A percentile compares a stretch with the other conserved stretches of the same genome.
Evolutionary conservation across 2,329 filamentous ascomycete species (phyloP).

Genomic region (Cercospora canescens): DNA sequence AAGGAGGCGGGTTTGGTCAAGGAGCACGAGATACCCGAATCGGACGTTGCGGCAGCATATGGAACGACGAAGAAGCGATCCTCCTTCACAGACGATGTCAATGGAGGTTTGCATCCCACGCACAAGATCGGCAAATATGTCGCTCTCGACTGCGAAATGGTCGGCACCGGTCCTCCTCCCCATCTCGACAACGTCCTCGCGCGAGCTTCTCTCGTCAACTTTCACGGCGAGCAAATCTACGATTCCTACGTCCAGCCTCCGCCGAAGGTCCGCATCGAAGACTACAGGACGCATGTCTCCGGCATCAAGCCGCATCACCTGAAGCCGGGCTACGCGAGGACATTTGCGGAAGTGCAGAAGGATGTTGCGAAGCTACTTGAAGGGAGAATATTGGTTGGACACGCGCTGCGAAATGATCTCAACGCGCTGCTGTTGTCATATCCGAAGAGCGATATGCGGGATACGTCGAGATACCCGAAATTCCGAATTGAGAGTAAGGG

Average conservation of each 20-base stretch:
- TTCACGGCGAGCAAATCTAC: conserved; percentile 88
- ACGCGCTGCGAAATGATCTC: conserved; percentile 78
- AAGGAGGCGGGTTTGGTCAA: conserved; percentile 32
- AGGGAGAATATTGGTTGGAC: conserved; percentile 75
- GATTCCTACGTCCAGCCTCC: conserved; percentile 82
- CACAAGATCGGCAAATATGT: conserved; percentile 84
- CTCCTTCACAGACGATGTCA: conserved; percentile 48
- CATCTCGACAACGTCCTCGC: conserved; percentile 75
- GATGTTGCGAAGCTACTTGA: conserved; percentile 69
- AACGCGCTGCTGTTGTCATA: conserved; percentile 76
- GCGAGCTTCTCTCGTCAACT: conserved; percentile 88
- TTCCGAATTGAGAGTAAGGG: conserved; percentile 72
- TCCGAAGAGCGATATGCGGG: conserved; percentile 73
- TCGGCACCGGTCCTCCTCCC: conserved; percentile 72
- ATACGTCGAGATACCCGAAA: conserved; percentile 75
- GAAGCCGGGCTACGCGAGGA: conserved; percentile 46
- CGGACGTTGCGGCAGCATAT: conserved; percentile 62
- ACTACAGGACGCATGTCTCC: conserved; percentile 86
- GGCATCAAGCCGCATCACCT: conserved; percentile 78
- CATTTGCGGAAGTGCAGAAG: conserved; percentile 74
- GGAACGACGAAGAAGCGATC: conserved; percentile 63
- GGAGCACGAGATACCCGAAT: conserved; percentile 55
- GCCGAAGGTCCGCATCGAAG: conserved; percentile 67
- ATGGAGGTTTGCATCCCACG: conserved; percentile 49
- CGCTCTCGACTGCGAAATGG: conserved; percentile 97